Percentiles rank a stretch among this genome's conserved stretches.
Conservation (phyloP, 2,329 filamentous ascomycete genomes). For the Epichloe hybrida region DNA sequence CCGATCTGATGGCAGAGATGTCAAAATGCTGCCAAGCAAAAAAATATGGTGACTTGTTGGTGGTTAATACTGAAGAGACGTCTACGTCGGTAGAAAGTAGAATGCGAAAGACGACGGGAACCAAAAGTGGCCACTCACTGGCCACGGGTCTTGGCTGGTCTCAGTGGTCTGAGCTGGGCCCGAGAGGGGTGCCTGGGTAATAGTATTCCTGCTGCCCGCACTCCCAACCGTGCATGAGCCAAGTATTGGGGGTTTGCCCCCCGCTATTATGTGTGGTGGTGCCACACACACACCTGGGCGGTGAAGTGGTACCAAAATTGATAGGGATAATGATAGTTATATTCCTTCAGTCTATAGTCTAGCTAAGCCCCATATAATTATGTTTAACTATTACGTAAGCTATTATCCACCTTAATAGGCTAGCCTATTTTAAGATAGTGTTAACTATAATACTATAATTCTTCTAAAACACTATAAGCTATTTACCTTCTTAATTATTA, state of each 20-base stretch:
- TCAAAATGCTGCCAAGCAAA: background rate
- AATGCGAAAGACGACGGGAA: background rate
- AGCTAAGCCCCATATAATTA: no score
- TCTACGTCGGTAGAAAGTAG: background rate
- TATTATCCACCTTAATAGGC: no score
- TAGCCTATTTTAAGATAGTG: no score
- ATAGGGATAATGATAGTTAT: no score
- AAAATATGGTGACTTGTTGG: background rate
- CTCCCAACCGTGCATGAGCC: background rate
- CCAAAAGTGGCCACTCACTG: no score
- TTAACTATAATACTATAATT: no score
- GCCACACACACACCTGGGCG: constrained; percentile 7
- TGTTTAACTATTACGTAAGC: no score
- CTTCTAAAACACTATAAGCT: no score
- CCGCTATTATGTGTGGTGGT: no score
- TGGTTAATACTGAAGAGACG: background rate
- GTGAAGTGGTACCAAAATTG: no score
- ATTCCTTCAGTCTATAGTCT: no score
- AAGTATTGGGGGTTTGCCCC: background rate
- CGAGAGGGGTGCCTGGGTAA: background rate
- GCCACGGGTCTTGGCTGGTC: background rate
- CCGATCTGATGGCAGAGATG: background rate
- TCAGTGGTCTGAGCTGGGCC: background rate
- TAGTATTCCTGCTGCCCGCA: background rate
- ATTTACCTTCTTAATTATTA: no score